Evolutionary conservation across 441 rosid genomes (phyloP).

Genomic region (Capsella rubella): DNA sequence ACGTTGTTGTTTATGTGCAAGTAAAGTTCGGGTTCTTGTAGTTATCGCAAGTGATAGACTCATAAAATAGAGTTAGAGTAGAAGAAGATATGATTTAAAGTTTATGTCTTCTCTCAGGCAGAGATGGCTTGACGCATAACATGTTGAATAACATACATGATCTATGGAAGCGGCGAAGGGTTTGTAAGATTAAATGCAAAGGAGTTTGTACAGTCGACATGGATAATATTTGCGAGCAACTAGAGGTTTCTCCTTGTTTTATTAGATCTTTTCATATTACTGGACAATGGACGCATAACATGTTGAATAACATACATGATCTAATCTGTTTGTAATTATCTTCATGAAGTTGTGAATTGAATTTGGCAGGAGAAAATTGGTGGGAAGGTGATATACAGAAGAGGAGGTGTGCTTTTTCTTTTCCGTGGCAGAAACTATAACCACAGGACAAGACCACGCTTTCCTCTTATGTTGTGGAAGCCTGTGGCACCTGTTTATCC

Average conservation of each 20-base stretch:
- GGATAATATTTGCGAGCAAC: constrained; percentile 84
- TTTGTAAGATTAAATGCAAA: constrained; percentile 87
- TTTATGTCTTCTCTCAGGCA: constrained; percentile 56
- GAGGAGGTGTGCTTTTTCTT: constrained; percentile 77
- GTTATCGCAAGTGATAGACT: not conserved
- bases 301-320: too few species aligned
- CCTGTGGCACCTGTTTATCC: constrained; percentile 86
- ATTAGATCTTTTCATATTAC: not conserved
- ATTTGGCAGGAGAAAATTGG: constrained; percentile 81
- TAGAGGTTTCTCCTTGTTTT: constrained; percentile 63
- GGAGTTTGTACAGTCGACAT: constrained; percentile 97
- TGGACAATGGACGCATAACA: not conserved
- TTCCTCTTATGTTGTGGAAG: constrained; percentile 96
- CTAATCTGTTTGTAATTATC: not conserved
- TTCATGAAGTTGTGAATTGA: constrained; percentile 24
- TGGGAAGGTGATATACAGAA: constrained; percentile 81
- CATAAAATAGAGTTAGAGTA: not conserved
- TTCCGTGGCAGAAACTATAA: constrained; percentile 94
- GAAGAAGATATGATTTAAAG: constrained; percentile 22
- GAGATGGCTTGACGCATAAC: constrained; percentile 97
- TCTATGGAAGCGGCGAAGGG: constrained; percentile 86
- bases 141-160: constrained; percentile 95
- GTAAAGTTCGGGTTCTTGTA: not conserved
- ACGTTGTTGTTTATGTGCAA: constrained; percentile 7
- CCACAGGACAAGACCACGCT: constrained; percentile 73